Percentiles rank a stretch among this genome's conserved stretches.
Evolutionary conservation across 352 stramenopile genomes (phyloP).

Genomic region (Globisporangium nodosum): DNA sequence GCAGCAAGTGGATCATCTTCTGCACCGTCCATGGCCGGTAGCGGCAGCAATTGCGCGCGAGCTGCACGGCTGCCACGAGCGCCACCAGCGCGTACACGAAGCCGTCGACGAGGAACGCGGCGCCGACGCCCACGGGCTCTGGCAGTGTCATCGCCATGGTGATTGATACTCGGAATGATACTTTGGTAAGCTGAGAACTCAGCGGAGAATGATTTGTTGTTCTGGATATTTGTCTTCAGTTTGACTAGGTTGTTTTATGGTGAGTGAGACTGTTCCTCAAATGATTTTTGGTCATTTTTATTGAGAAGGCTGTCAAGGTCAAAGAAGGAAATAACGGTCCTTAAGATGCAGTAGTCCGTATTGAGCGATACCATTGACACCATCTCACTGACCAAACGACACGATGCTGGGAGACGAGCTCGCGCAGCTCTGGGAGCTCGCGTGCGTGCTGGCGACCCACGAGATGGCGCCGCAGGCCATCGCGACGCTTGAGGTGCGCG

Average conservation of each 20-base stretch:
- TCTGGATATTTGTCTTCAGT: too few relatives aligned
- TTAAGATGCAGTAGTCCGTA: too few relatives aligned
- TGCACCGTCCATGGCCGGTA: slow-evolving; percentile 84
- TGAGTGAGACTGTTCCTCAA: background rate
- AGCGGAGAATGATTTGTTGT: background rate
- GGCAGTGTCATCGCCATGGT: slow-evolving; percentile 10
- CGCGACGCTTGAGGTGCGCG: slow-evolving; percentile 44
- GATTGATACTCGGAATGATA: background rate
- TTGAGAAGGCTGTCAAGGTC: too few relatives aligned
- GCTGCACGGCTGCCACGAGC: slow-evolving; percentile 48
- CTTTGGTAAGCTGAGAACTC: background rate
- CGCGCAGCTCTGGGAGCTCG: slow-evolving; percentile 59
- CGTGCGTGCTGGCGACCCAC: slow-evolving; percentile 35
- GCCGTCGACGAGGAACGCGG: slow-evolving; percentile 60
- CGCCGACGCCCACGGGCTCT: slow-evolving; percentile 42
- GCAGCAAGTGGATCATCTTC: slow-evolving; percentile 84
- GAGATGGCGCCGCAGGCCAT: slow-evolving; percentile 31
- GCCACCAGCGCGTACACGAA: slow-evolving; percentile 67
- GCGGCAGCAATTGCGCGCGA: slow-evolving; percentile 78
- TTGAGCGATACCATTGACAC: too few relatives aligned
- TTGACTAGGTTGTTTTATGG: background rate
- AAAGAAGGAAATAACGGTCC: too few relatives aligned
- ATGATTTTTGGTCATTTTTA: too few relatives aligned
- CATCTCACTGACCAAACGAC: background rate
- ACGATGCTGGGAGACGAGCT: slow-evolving; percentile 12